These are phyloP conservation scores for Metschnikowia baotianmanensis DNA, from an alignment of 805 yeast species.

Conservation along the genomic window DNA sequence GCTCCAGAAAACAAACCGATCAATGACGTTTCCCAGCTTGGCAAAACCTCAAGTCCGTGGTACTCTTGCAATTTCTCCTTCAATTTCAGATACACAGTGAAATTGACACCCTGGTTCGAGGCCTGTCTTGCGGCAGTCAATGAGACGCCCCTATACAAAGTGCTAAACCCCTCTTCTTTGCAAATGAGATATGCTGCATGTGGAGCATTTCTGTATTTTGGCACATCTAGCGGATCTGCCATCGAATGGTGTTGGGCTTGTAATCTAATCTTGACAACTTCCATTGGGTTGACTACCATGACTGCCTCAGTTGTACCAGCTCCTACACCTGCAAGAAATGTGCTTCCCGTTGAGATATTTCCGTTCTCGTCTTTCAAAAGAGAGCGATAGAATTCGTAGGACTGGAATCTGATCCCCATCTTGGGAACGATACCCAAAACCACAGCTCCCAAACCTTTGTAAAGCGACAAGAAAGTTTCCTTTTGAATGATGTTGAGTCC, in stretches of 20 bases:
- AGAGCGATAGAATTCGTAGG: constrained; percentile 85
- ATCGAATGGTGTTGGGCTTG: constrained; percentile 94
- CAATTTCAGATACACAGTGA: constrained; percentile 88
- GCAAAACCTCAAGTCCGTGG: constrained; percentile 60
- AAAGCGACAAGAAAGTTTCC: constrained; percentile 82
- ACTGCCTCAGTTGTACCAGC: constrained; percentile 98
- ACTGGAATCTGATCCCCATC: constrained; percentile 95
- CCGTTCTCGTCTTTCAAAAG: constrained; percentile 64
- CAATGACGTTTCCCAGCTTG: constrained; percentile 90
- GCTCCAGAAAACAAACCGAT: constrained; percentile 95
- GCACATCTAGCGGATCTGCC: constrained; percentile 76
- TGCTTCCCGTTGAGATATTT: constrained; percentile 64
- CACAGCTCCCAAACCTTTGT: constrained; percentile 96
- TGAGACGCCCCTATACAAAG: constrained; percentile 91
- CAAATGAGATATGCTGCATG: constrained; percentile 84
- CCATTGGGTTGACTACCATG: constrained; percentile 93
- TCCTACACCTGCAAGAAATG: constrained; percentile 91
- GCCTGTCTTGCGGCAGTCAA: constrained; percentile 98
- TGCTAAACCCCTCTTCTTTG: constrained; percentile 86
- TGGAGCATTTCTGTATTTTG: constrained; percentile 88
- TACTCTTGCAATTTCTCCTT: constrained; percentile 66
- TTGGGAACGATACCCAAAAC: constrained; percentile 96
- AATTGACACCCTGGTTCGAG: constrained; percentile 96
- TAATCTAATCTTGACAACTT: constrained; percentile 91
- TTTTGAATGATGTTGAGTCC: constrained; percentile 74